A percentile compares a stretch with the other conserved stretches of the same genome.
These are phyloP conservation scores for Alternaria triticimaculans DNA, from an alignment of 2,329 filamentous ascomycete species.

Conservation along the genomic window DNA sequence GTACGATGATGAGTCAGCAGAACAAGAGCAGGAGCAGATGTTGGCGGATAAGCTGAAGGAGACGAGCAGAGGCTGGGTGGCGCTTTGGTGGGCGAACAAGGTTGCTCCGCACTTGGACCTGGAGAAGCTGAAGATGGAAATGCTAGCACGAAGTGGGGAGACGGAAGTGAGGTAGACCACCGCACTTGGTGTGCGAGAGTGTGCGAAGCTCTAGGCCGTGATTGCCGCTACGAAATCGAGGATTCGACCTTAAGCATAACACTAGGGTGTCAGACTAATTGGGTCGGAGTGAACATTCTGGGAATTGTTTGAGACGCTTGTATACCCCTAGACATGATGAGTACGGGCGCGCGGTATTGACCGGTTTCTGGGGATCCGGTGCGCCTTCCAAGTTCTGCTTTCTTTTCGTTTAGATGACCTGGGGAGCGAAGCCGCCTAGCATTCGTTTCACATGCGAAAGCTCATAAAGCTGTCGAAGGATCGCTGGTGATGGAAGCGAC, in stretches of 20 bases:
- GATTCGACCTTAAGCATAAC: background rate
- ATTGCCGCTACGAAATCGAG: background rate
- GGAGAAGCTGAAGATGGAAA: background rate
- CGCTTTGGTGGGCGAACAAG: conserved; percentile 11
- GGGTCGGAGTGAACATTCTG: background rate
- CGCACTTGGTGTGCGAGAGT: background rate
- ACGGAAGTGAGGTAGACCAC: background rate
- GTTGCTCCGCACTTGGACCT: conserved; percentile 1
- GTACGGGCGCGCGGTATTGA: background rate
- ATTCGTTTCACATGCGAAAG: background rate
- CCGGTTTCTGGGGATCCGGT: background rate
- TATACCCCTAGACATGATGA: background rate
- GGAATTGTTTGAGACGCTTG: background rate
- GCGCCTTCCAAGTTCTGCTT: background rate
- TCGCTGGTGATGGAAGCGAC: background rate
- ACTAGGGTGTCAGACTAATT: background rate
- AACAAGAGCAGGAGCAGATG: conserved; percentile 5
- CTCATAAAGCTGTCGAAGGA: background rate
- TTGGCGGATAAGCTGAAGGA: conserved; percentile 5
- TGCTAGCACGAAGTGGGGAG: background rate
- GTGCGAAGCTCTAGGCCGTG: background rate
- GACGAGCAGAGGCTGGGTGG: conserved; percentile 7
- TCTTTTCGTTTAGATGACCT: background rate
- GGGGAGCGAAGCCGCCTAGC: background rate
- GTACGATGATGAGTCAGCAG: background rate